Percentiles rank a stretch among this genome's conserved stretches.
phyloP scores from a whole-genome alignment of 179 eudicot genomes.

The Beta macrorhiza region DNA sequence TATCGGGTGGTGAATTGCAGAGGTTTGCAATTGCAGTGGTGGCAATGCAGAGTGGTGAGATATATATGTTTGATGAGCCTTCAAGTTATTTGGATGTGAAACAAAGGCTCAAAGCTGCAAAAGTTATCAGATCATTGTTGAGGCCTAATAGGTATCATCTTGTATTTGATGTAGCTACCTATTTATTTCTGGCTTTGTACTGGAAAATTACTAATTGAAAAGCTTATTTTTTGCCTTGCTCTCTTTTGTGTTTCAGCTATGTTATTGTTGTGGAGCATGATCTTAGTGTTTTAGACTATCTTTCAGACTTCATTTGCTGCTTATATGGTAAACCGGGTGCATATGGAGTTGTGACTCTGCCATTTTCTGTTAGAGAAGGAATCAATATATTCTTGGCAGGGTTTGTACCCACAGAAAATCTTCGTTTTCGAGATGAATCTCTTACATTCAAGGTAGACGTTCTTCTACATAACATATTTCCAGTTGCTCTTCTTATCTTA shows the following conservation, averaged over 20 bases:
- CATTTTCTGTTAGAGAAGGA: slow-evolving; percentile 98
- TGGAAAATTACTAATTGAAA: slow-evolving; percentile 1
- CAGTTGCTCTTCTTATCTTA: neutral
- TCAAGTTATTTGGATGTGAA: slow-evolving; percentile 97
- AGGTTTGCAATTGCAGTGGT: slow-evolving; percentile 98
- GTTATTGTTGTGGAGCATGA: slow-evolving; percentile 99
- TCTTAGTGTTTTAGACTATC: slow-evolving; percentile 88
- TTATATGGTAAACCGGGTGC: slow-evolving; percentile 98
- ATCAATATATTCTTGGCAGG: slow-evolving; percentile 95
- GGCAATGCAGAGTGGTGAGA: slow-evolving; percentile 82
- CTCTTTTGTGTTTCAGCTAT: slow-evolving; percentile 57
- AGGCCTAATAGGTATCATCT: slow-evolving; percentile 70
- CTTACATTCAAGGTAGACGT: slow-evolving; percentile 84
- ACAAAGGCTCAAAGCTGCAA: slow-evolving; percentile 97
- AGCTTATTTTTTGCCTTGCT: slow-evolving; percentile 13
- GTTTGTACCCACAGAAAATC: slow-evolving; percentile 92
- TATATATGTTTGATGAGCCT: slow-evolving; percentile 97
- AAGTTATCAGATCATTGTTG: slow-evolving; percentile 85
- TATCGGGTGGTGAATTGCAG: slow-evolving; percentile 98
- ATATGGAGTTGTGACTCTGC: slow-evolving; percentile 98
- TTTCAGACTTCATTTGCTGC: slow-evolving; percentile 96
- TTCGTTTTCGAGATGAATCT: slow-evolving; percentile 90
- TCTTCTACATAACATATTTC: neutral
- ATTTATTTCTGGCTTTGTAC: neutral
- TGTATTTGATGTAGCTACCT: neutral